Base-by-base conservation (phyloP, 768 basidiomycete species). In the Tulasnella sp. region DNA sequence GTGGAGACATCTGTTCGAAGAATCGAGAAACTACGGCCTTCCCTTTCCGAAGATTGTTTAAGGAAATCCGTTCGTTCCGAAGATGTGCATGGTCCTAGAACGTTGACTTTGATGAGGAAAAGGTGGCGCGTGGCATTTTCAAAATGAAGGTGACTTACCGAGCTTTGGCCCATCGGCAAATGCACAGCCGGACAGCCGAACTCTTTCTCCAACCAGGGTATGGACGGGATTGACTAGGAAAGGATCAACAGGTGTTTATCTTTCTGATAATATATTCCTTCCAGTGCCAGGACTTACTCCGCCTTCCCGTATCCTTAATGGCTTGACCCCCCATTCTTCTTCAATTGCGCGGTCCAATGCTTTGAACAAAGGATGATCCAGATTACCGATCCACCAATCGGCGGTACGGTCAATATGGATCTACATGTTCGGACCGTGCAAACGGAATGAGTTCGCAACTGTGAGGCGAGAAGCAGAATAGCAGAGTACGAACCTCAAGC, bases 351-450 rank as follows among this genome's bases (percentile, higher is more conserved):
- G 73, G 68, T 94, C 90, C 52, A 99, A 76, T 0, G 87, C 83
- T 63, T 82, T 79, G 74, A 93, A 94, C 82, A 88, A 96, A 2
- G 78, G 78, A 60, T 85, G 84, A 55, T 89, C 80, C 42, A 94
- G 77, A 56, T 86, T 82, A 0, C 93, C 92, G 1, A 99, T 76
- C 94, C 94, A 99, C 93, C 93, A 98, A 66, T 92, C 85, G 0
- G 92, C 92, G 1, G 80, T 84, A 60, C 90, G 87, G 44, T 86
- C 81, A 54, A 96, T 81, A 19, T 74, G 76, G 63, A 93, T 76
- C 89, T 92, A 53, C 10, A 48, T 63, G 31, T n/a, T n/a, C n/a
- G n/a, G n/a, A n/a, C n/a, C n/a, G n/a, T n/a, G 19, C 19, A 49
- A 17, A 4, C 29, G 42, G 27, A 9, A 0, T 4, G 19, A 19